A percentile compares a stretch with the other conserved stretches of the same genome.
These are phyloP conservation scores for Eurotiales sp. DNA, from an alignment of 2,329 filamentous ascomycete species.

Conservation along the genomic window DNA sequence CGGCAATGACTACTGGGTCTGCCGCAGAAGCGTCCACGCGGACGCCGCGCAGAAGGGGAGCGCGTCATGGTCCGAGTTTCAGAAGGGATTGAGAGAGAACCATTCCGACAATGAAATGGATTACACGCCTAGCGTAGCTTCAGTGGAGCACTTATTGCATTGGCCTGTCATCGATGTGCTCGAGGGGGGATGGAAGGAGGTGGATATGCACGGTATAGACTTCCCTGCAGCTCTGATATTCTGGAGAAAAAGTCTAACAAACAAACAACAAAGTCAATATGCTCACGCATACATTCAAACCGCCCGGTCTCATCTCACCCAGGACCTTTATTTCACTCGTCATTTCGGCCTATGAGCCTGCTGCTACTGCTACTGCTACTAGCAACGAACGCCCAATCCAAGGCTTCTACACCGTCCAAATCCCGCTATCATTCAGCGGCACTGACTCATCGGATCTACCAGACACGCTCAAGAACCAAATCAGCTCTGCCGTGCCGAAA, in stretches of 20 bases:
- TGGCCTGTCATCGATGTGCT: conserved; percentile 22
- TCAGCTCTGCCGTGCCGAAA: conserved; percentile 22
- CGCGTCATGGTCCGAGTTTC: conserved; percentile 38
- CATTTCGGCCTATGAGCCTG: conserved; percentile 24
- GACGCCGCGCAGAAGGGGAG: conserved; percentile 27
- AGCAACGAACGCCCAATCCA: not conserved
- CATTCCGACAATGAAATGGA: conserved; percentile 40
- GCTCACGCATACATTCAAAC: conserved; percentile 36
- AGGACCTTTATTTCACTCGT: conserved; percentile 31
- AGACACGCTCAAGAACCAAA: conserved; percentile 18
- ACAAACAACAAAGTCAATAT: conserved; percentile 25
- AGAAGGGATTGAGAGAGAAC: conserved; percentile 31
- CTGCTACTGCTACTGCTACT: not conserved
- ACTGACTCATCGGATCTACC: conserved; percentile 15
- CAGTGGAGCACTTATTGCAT: conserved; percentile 26
- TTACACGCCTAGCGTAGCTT: conserved; percentile 37
- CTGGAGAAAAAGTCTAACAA: not conserved
- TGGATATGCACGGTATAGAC: conserved; percentile 27
- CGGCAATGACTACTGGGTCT: conserved; percentile 37
- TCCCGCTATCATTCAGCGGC: conserved; percentile 25
- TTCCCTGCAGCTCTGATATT: not conserved
- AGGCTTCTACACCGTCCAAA: conserved; percentile 33
- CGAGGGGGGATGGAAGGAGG: conserved; percentile 21
- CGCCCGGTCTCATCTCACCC: conserved; percentile 27
- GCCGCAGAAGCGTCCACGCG: conserved; percentile 36